A percentile compares a stretch with the other conserved stretches of the same genome.
Conservation (phyloP, 2,329 filamentous ascomycete genomes). For the Rutstroemia sp. region DNA sequence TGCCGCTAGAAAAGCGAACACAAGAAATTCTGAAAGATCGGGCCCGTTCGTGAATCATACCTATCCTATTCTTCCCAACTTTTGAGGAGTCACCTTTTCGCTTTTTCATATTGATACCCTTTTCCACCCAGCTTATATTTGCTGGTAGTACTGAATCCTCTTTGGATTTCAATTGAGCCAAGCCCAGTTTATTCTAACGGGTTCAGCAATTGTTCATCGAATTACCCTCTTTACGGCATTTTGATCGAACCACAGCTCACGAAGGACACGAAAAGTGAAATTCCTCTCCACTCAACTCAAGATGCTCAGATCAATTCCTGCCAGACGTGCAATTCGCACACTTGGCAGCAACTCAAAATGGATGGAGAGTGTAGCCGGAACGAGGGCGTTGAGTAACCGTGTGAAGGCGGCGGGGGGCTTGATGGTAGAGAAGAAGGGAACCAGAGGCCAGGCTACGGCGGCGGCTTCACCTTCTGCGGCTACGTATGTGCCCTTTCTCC, state of each 20-base stretch:
- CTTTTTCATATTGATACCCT: background rate
- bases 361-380: background rate
- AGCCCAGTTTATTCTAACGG: no score
- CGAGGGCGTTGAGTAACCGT: slow-evolving; percentile 17
- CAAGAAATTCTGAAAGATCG: background rate
- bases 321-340: slow-evolving; percentile 40
- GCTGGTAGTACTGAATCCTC: no score
- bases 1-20: slow-evolving; percentile 7
- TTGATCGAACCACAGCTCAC: background rate
- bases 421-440: slow-evolving; percentile 7
- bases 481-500: slow-evolving; percentile 14
- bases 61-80: background rate
- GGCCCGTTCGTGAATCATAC: background rate
- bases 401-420: slow-evolving; percentile 34
- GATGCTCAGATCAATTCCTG: slow-evolving; percentile 44
- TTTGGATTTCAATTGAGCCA: no score
- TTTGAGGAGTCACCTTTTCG: background rate
- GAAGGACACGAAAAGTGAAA: no score
- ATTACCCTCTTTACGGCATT: background rate
- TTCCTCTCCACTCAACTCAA: background rate
- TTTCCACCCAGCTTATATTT: no score
- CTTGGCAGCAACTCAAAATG: slow-evolving; percentile 28
- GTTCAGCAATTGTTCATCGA: no score
- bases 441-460: slow-evolving; percentile 41
- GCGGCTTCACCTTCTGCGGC: slow-evolving; percentile 32